Evolutionary conservation across 2,329 filamentous ascomycete species (phyloP).

Genomic region (Alternaria brassicicola): DNA sequence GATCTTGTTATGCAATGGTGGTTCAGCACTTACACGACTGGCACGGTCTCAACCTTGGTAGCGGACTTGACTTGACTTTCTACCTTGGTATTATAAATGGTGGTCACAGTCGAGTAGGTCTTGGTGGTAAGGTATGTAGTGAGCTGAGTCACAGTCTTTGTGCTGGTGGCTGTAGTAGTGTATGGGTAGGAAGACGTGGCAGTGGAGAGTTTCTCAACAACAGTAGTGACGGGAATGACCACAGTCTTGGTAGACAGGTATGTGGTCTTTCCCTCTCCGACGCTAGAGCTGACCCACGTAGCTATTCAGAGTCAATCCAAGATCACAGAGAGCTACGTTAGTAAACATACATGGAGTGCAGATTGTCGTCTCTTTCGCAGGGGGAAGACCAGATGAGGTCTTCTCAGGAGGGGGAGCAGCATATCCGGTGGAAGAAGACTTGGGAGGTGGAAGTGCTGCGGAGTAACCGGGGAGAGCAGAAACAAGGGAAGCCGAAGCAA

Average conservation of each 20-base stretch:
- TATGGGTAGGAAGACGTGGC: slow-evolving; percentile 15
- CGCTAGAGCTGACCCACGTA: slow-evolving; percentile 21
- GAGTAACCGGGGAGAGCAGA: slow-evolving; percentile 20
- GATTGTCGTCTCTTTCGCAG: slow-evolving; percentile 11
- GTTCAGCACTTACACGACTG: slow-evolving; percentile 22
- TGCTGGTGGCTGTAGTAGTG: slow-evolving; percentile 18
- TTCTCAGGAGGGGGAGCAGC: slow-evolving; percentile 1
- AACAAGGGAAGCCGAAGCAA: slow-evolving; percentile 24
- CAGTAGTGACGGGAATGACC: slow-evolving; percentile 23
- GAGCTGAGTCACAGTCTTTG: slow-evolving; percentile 12
- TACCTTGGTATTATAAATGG: slow-evolving; percentile 20
- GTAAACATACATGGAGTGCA: slow-evolving; percentile 25
- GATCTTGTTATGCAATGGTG: background rate
- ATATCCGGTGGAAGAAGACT: background rate
- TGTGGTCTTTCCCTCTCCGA: slow-evolving; percentile 13
- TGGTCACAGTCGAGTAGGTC: slow-evolving; percentile 22
- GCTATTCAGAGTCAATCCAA: slow-evolving; percentile 9
- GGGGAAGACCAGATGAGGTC: too few relatives aligned
- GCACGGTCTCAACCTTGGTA: slow-evolving; percentile 18
- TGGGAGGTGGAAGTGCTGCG: background rate
- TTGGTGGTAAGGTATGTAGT: slow-evolving; percentile 15
- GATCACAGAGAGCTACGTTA: background rate
- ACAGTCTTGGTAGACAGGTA: slow-evolving; percentile 26
- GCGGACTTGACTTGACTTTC: slow-evolving; percentile 17
- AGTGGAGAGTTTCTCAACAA: slow-evolving; percentile 14